Base-by-base conservation (phyloP, 2,329 filamentous ascomycete genomes). In the Elsinoe necatrix region DNA sequence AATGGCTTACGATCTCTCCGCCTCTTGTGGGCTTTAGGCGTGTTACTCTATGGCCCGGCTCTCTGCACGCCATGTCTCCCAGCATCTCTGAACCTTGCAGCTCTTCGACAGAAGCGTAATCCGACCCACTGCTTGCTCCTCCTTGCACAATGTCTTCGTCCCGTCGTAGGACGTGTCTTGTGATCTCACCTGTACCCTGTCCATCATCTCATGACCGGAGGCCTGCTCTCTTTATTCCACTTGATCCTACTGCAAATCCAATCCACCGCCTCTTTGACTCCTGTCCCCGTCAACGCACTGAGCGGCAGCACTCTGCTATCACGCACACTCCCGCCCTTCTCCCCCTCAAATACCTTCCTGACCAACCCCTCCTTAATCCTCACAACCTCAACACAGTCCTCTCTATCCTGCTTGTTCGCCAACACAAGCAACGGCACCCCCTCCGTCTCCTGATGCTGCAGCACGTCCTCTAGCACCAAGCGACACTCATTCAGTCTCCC, bases 371-470 rank as follows among this genome's bases (percentile, higher is more conserved):
- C 93, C 74, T 98, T 98, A 68, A 98, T 96, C 62, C 90, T 79
- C 59, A 97, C 92, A 1, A 96, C 93, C 77, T 98, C 93, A 54
- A 97, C 88, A 64, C 92, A 97, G 72, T 97, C 93, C 72, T 98
- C 93, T 1, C 92, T 77, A 70, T 98, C 93, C 74, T 98, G 93
- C 74, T 98, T 98, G 70, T 98, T 98, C 60, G 93, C 93, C 62
- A 98, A 75, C 50, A 98, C 88, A 57, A 98, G 74, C 56, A 98
- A 78, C 20, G 93, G 93, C 60, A 98, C 90, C 11, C 93, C 92
- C 64, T 90, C 88, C 1, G 92, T 88, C 67, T 95, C 90, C 41
- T 86, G 82, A 70, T 92, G 84, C 68, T 89, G 85, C 65, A 98
- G 75, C 50, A 97, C 91, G 63, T 89, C 87, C 72, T 97, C 92